These are phyloP conservation scores for Filosporella fistucella DNA, from an alignment of 495 filamentous ascomycete genomes.

Conservation along the genomic window DNA sequence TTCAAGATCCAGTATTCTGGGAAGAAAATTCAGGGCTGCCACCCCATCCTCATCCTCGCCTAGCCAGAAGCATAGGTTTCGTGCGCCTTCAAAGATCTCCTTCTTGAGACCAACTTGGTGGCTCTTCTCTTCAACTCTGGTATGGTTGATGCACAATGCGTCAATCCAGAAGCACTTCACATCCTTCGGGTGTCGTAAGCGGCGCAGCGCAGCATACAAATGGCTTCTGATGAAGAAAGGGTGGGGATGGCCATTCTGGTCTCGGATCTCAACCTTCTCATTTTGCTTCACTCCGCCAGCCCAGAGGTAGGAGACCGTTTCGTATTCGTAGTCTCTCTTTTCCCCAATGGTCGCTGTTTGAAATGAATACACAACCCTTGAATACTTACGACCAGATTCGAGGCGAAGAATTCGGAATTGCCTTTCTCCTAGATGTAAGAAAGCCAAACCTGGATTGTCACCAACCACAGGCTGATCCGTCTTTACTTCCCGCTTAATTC, in stretches of 20 bases:
- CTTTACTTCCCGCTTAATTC: constrained; percentile 4
- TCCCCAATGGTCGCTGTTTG: no score
- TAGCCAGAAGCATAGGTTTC: not conserved
- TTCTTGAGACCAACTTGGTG: constrained; percentile 32
- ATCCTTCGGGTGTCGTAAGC: constrained; percentile 1
- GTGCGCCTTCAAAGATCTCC: constrained; percentile 23
- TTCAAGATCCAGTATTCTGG: constrained; percentile 7
- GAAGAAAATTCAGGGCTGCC: constrained; percentile 11
- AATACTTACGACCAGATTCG: no score
- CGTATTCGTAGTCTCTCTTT: no score
- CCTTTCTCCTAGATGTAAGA: no score
- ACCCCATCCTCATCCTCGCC: constrained; percentile 1
- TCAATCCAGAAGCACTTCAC: constrained; percentile 28
- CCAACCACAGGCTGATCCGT: no score
- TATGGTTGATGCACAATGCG: constrained; percentile 36
- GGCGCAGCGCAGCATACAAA: not conserved
- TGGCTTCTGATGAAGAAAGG: not conserved
- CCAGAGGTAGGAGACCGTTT: no score
- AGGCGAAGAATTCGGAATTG: no score
- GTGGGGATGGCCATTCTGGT: no score
- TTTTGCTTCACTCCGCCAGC: no score
- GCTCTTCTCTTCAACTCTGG: constrained; percentile 23
- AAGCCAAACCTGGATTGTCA: no score
- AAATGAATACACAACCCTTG: no score
- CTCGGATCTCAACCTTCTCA: no score